These are phyloP conservation scores for Auxenochlorella pyrenoidosa DNA, from an alignment of 139 green algal genomes.

Conservation along the genomic window DNA sequence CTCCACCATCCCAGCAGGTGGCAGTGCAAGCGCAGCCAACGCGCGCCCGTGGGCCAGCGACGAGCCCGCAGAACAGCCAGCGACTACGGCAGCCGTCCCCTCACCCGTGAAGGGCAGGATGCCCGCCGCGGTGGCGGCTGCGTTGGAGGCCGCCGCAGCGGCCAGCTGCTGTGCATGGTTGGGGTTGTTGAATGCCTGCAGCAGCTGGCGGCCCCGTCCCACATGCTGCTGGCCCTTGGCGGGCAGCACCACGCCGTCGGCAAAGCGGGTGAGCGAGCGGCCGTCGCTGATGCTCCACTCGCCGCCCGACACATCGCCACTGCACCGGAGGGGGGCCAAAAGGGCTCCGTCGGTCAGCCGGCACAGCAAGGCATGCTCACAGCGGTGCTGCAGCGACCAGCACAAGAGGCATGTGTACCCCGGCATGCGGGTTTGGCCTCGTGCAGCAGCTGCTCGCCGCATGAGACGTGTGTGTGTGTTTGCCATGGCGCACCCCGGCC, in stretches of 20 bases:
- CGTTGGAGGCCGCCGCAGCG: conserved; percentile 31
- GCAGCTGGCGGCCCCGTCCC: conserved; percentile 31
- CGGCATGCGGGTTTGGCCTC: too few species aligned
- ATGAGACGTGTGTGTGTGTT: too few species aligned
- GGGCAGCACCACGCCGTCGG: conserved; percentile 33
- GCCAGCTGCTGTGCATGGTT: conserved; percentile 14
- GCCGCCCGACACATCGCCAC: conserved; percentile 17
- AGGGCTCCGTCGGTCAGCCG: too few species aligned
- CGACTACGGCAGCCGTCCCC: too few species aligned
- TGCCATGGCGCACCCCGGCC: background rate
- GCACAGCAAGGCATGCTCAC: too few species aligned
- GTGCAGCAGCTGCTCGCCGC: too few species aligned
- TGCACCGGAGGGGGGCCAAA: background rate
- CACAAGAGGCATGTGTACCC: too few species aligned
- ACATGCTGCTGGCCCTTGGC: conserved; percentile 32
- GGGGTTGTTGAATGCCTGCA: conserved; percentile 35
- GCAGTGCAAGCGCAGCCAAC: too few species aligned
- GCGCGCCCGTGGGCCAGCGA: too few species aligned
- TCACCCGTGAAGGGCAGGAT: conserved; percentile 13
- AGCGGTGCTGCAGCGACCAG: too few species aligned
- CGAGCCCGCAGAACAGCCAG: too few species aligned
- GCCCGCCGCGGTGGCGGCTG: conserved; percentile 17
- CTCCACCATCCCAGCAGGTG: too few species aligned
- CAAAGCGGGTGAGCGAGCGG: conserved; percentile 22
- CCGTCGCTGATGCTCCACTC: conserved; percentile 37